These are phyloP conservation scores for Crithidia bombi DNA, from an alignment of 208 protist species.

Conservation along the genomic window DNA sequence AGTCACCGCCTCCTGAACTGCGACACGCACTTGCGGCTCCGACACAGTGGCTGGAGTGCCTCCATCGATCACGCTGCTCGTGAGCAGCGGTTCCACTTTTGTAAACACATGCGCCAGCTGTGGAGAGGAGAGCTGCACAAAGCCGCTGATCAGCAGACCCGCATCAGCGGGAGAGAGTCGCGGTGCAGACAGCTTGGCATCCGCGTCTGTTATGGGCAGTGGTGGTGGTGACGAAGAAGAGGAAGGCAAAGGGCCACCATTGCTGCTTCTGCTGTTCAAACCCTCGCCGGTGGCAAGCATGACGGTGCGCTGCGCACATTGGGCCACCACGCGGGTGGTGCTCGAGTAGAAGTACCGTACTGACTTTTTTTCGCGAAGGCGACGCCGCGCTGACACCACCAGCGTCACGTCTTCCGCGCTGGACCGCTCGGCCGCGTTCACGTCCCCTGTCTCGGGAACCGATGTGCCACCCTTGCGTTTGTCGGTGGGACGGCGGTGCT, in stretches of 20 bases:
- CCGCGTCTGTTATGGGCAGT: neutral
- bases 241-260: neutral
- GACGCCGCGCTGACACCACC: slow-evolving; percentile 1
- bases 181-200: neutral
- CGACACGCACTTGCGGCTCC: slow-evolving; percentile 2
- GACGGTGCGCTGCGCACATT: slow-evolving; percentile 29
- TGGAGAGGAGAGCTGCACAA: slow-evolving; percentile 32
- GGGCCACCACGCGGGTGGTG: slow-evolving; percentile 22
- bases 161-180: slow-evolving; percentile 19
- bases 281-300: neutral
- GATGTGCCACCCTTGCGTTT: neutral
- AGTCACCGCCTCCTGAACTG: slow-evolving; percentile 7
- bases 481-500: slow-evolving; percentile 1
- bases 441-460: neutral
- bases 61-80: neutral
- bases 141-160: slow-evolving; percentile 16
- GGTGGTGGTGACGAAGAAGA: neutral
- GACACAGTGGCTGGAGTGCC: neutral
- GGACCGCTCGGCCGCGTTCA: neutral
- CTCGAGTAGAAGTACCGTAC: slow-evolving; percentile 21
- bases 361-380: neutral
- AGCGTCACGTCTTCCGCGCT: neutral
- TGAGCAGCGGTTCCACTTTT: slow-evolving; percentile 22
- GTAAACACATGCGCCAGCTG: slow-evolving; percentile 24
- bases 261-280: neutral